These are phyloP conservation scores for Thalassiosira mediterranea DNA, from an alignment of 352 stramenopile species.

Conservation along the genomic window DNA sequence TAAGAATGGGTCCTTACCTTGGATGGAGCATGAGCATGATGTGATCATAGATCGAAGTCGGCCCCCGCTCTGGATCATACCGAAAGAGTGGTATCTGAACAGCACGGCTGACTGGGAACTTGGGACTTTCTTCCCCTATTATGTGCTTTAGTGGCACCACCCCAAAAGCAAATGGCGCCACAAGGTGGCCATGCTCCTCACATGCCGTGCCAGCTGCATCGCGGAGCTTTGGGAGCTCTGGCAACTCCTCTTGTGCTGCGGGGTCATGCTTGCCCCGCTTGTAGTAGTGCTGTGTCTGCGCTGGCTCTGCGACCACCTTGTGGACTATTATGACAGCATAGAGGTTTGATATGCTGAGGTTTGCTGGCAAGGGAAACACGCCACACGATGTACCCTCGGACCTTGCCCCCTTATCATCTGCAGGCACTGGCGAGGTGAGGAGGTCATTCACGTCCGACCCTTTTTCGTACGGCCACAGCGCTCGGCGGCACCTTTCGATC, in stretches of 20 bases:
- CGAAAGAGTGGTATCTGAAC: conserved; percentile 84
- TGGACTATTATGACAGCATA: conserved; percentile 82
- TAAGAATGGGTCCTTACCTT: conserved; percentile 49
- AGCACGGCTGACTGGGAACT: conserved; percentile 70
- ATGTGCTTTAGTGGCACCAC: conserved; percentile 82
- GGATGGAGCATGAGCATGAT: conserved; percentile 84
- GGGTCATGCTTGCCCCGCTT: conserved; percentile 42
- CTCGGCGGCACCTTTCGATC: conserved; percentile 59
- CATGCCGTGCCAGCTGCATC: conserved; percentile 63
- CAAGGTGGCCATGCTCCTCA: conserved; percentile 63
- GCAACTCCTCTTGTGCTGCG: conserved; percentile 31
- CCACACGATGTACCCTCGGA: conserved; percentile 78
- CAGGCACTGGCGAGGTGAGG: conserved; percentile 4
- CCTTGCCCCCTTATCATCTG: conserved; percentile 14
- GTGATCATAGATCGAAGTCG: conserved; percentile 80
- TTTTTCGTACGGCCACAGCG: conserved; percentile 71
- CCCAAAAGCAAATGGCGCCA: conserved; percentile 83
- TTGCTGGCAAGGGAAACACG: conserved; percentile 79
- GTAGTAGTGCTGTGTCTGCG: conserved; percentile 74
- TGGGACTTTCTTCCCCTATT: conserved; percentile 72
- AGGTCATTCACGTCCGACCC: conserved; percentile 21
- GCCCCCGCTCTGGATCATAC: conserved; percentile 63
- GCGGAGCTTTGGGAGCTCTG: conserved; percentile 62
- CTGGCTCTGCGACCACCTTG: conserved; percentile 72
- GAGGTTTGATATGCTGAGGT: conserved; percentile 79